Evolutionary conservation across 306 rosid species (phyloP).

Genomic region (Pyrus bretschneideri): DNA sequence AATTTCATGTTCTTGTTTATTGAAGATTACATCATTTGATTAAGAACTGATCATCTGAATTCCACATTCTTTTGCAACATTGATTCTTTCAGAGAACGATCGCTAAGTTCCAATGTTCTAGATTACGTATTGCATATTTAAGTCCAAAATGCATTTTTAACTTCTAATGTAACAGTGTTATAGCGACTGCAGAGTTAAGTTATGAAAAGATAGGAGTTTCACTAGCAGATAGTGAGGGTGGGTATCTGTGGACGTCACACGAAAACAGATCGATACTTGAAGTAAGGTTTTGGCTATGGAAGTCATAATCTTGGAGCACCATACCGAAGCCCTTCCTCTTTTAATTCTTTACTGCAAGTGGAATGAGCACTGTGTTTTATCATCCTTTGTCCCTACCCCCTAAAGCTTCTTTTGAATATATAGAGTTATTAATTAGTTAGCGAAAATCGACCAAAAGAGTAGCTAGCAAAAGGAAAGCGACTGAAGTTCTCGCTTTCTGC

Average conservation of each 20-base stretch:
- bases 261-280: background rate
- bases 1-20: background rate
- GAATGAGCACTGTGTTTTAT: background rate
- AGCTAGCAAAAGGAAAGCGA: background rate
- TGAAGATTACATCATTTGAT: background rate
- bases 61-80: background rate
- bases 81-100: background rate
- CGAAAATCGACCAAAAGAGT: background rate
- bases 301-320: slow-evolving; percentile 10
- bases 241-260: background rate
- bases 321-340: slow-evolving; percentile 11
- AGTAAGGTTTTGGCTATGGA: background rate
- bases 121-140: background rate
- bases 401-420: slow-evolving; percentile 1
- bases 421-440: background rate
- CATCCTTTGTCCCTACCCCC: slow-evolving; percentile 12
- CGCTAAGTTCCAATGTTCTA: background rate
- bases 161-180: background rate
- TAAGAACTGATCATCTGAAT: background rate
- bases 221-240: background rate
- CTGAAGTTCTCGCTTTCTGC: background rate
- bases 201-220: background rate
- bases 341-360: background rate
- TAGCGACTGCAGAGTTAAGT: background rate
- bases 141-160: background rate